Conservation (phyloP, 306 rosid genomes). For the Nissolia schottii region DNA sequence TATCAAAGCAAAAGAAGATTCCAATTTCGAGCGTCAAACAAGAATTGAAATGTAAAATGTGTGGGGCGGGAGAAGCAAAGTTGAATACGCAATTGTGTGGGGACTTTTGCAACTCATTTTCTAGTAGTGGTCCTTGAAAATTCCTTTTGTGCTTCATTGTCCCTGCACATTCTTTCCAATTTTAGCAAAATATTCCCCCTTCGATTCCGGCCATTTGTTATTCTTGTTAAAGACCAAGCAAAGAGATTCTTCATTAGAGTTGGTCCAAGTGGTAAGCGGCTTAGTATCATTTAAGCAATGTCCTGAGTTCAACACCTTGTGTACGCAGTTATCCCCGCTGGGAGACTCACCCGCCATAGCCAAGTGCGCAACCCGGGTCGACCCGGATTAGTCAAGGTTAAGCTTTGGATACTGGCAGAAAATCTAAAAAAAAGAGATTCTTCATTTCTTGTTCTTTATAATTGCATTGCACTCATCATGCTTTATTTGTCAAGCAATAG, state of each 20-base stretch:
- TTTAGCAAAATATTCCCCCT: conserved; percentile 8
- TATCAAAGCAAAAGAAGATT: conserved; percentile 17
- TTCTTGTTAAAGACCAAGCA: not conserved
- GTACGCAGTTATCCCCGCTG: no score
- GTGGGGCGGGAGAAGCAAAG: conserved; percentile 23
- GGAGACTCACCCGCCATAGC: no score
- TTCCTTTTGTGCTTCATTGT: conserved; percentile 11
- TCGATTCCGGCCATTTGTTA: not conserved
- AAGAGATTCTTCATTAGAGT: not conserved
- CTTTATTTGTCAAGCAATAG: not conserved
- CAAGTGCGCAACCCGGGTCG: no score
- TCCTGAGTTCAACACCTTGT: no score
- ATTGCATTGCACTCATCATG: not conserved
- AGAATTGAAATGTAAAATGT: no score
- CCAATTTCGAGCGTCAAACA: not conserved
- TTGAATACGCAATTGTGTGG: conserved; percentile 23
- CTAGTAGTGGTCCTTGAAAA: not conserved
- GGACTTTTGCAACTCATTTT: not conserved
- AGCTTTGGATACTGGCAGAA: no score
- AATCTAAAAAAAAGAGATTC: no score
- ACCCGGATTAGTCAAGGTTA: no score
- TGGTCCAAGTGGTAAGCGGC: no score
- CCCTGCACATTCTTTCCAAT: not conserved
- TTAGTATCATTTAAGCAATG: no score
- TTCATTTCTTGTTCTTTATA: no score